Evolutionary conservation across 1,139 yeast species (phyloP).

Genomic region (Suhomyces wounanorum): DNA sequence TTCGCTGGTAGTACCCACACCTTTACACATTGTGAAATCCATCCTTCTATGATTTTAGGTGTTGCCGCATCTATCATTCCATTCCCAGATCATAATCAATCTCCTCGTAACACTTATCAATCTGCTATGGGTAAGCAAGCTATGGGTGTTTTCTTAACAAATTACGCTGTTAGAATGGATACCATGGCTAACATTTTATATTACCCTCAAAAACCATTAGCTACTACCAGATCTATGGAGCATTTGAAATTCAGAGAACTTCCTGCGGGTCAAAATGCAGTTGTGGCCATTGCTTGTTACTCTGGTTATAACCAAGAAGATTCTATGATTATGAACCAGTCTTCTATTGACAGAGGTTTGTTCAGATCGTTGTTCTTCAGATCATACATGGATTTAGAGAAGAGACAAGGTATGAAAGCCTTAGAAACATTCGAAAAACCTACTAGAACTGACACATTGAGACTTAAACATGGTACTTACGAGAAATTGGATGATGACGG

Average conservation of each 20-base stretch:
- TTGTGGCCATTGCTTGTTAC: conserved; percentile 97
- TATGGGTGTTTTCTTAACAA: conserved; percentile 98
- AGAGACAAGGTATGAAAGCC: conserved; percentile 97
- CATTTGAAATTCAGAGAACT: conserved; percentile 94
- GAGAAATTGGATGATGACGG: conserved; percentile 99
- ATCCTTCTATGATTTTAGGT: conserved; percentile 98
- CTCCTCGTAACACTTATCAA: conserved; percentile 98
- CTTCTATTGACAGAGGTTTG: conserved; percentile 94
- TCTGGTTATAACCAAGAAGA: conserved; percentile 99
- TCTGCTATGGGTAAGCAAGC: conserved; percentile 99
- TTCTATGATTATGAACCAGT: conserved; percentile 99
- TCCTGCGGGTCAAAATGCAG: conserved; percentile 99
- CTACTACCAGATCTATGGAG: conserved; percentile 99
- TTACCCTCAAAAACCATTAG: conserved; percentile 98
- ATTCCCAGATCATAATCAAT: conserved; percentile 98
- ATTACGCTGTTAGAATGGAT: conserved; percentile 96
- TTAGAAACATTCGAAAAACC: conserved; percentile 97
- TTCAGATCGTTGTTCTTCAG: conserved; percentile 95
- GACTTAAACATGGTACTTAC: conserved; percentile 97
- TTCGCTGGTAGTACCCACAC: conserved; percentile 71
- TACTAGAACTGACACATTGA: conserved; percentile 86
- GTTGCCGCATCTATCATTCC: conserved; percentile 99
- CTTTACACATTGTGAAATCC: conserved; percentile 98
- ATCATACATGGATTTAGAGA: conserved; percentile 98
- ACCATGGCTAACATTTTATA: conserved; percentile 98